Evolutionary conservation across 179 eudicot genomes (phyloP), one percentile per base, ranked within the genome.

Genomic region (Corrigiola litoralis): DNA sequence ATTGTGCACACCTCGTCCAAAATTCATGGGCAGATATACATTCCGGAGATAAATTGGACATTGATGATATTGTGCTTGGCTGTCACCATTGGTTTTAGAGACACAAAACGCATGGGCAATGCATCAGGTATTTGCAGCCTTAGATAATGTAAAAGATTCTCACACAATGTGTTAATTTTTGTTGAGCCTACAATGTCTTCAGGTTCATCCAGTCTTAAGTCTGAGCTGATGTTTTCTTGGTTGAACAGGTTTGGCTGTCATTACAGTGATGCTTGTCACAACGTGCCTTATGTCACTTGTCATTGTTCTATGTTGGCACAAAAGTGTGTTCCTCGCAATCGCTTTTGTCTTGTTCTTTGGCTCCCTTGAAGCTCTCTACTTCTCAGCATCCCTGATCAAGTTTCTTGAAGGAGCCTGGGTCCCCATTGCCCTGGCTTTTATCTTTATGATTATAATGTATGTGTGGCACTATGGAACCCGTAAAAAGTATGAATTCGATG

Each of bases 331-430:
- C 48, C 68, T 87, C 7, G 98, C 98, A 16, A 51, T 89, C n/a
- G 72, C 73, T 17, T 92, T 92, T 36, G 85, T 92, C 13, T 5
- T 85, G 23, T 85, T 92, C 67, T 92, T 92, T 57, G 98, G 98
- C 41, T 61, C 85, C 12, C 80, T 92, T 20, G 98, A 92, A 65
- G 88, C 98, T 21, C 82, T 92, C 40, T 92, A 87, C 70, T 92
- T 92, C 81, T 80, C 98, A 0, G 98, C 98, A 58, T 87, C 96
- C 42, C 79, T 92, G 9, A 83, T 89, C 77, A 92, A 89, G 75
- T 92, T 92, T 69, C 84, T 85, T 2, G 96, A 92, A 75, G 98
- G 98, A 27, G 98, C 98, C 0, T 92, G 98, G 98, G 95, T 92
- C 28, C 98, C 98, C 0, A 69, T 92, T 9, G 98, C 79, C 23